Conservation (phyloP, 768 basidiomycete species). For the Tubosaeta sp. region DNA sequence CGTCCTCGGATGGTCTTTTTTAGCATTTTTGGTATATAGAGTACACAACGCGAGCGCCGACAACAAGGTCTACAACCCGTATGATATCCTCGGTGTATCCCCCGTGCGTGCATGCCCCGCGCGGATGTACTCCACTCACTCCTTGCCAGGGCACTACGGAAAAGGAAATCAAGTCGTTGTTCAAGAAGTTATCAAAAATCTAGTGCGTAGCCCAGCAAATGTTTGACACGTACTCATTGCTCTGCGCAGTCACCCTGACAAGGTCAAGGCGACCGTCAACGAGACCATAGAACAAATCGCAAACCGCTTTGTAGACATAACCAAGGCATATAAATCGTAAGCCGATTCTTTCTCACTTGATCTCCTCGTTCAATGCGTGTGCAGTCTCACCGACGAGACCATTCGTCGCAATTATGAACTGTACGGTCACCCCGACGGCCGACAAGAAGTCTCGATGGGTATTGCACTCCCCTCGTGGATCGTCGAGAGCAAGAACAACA, state of each 20-base stretch:
- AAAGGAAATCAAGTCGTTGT: slow-evolving; percentile 94
- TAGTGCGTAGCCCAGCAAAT: slow-evolving; percentile 49
- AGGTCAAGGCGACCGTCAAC: slow-evolving; percentile 78
- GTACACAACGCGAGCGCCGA: slow-evolving; percentile 52
- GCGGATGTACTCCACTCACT: not conserved
- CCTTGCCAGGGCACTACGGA: slow-evolving; percentile 55
- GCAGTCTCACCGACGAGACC: slow-evolving; percentile 84
- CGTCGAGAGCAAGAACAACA: slow-evolving; percentile 84
- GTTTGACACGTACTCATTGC: not conserved
- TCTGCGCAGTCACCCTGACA: slow-evolving; percentile 84
- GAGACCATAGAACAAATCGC: slow-evolving; percentile 85
- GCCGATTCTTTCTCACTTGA: slow-evolving; percentile 22
- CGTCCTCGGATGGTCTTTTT: slow-evolving; percentile 66
- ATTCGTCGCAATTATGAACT: slow-evolving; percentile 86
- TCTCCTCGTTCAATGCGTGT: not conserved
- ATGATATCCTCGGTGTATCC: slow-evolving; percentile 82
- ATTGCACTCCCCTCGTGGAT: slow-evolving; percentile 95
- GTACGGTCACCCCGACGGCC: slow-evolving; percentile 94
- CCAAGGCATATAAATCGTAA: slow-evolving; percentile 96
- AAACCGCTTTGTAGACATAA: slow-evolving; percentile 83
- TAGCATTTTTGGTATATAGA: slow-evolving; percentile 65
- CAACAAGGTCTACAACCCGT: slow-evolving; percentile 84
- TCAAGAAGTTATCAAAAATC: slow-evolving; percentile 83
- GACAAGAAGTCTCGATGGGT: slow-evolving; percentile 91
- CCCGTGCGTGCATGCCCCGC: slow-evolving; percentile 31